Conservation (phyloP, 2,329 filamentous ascomycete species). For the Talaromyces sp. region DNA sequence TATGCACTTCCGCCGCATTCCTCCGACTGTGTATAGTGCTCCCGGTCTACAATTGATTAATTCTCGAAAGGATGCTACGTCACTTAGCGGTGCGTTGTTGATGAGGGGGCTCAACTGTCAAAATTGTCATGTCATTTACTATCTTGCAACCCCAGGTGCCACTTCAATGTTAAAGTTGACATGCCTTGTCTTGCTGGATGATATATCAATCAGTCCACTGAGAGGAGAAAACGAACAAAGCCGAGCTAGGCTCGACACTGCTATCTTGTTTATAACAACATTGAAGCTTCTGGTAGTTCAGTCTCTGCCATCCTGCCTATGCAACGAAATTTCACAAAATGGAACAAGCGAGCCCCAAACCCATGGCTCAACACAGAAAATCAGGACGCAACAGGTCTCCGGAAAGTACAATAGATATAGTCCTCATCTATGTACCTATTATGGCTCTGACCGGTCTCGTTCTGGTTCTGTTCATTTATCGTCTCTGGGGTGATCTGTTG, state of each 20-base stretch:
- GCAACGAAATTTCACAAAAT: background rate
- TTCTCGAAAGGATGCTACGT: background rate
- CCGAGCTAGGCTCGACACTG: background rate
- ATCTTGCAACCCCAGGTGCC: no score
- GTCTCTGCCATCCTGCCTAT: background rate
- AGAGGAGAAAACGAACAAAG: background rate
- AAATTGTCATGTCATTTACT: background rate
- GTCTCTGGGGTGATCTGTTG: background rate
- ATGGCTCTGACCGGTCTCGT: slow-evolving; percentile 1
- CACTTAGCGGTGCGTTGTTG: background rate
- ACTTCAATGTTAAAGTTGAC: no score
- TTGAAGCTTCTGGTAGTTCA: background rate
- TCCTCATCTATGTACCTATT: slow-evolving; percentile 5
- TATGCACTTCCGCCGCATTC: background rate
- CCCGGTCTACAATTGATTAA: background rate
- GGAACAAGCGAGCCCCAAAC: background rate
- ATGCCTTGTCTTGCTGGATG: background rate
- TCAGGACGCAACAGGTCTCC: background rate
- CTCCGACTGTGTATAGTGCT: background rate
- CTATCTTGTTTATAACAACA: background rate
- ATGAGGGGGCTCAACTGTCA: background rate
- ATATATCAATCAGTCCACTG: background rate
- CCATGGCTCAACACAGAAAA: no score
- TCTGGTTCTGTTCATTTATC: background rate
- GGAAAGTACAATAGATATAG: background rate